These are phyloP conservation scores for Exophiala lecanii-corni DNA, from an alignment of 2,329 filamentous ascomycete species.

Conservation along the genomic window DNA sequence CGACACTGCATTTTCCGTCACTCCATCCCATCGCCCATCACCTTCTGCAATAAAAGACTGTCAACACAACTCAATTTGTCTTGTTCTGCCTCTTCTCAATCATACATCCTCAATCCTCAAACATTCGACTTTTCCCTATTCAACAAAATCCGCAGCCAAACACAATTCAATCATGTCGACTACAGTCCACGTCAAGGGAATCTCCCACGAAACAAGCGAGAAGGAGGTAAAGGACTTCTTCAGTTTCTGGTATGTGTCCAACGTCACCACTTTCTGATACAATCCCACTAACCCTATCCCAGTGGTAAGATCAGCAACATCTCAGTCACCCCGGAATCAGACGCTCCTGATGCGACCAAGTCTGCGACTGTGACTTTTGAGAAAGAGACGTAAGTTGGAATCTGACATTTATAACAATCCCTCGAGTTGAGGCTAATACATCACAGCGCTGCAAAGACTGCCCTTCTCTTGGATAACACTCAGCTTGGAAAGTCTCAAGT, in stretches of 20 bases:
- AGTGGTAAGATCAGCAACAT: constrained; percentile 89
- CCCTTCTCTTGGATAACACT: constrained; percentile 93
- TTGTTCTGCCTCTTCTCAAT: background rate
- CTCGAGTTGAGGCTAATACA: background rate
- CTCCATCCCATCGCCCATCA: background rate
- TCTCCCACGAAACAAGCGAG: constrained; percentile 74
- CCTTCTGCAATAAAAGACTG: background rate
- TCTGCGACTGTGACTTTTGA: constrained; percentile 92
- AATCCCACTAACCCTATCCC: constrained; percentile 29
- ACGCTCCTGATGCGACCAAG: constrained; percentile 59
- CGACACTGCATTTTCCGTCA: background rate
- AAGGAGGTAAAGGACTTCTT: constrained; percentile 89
- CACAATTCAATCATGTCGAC: constrained; percentile 40
- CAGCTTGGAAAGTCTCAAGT: constrained; percentile 74
- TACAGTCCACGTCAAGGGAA: constrained; percentile 86
- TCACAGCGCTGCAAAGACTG: constrained; percentile 77
- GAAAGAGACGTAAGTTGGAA: constrained; percentile 66
- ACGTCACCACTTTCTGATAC: constrained; percentile 96
- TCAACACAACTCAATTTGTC: background rate
- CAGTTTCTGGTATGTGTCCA: constrained; percentile 72
- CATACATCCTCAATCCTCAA: background rate
- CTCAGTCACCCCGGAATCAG: constrained; percentile 61
- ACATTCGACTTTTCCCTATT: background rate
- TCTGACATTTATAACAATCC: constrained; percentile 22
- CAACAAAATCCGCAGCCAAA: too few relatives aligned